Conservation (phyloP, 2,329 filamentous ascomycete genomes). For the Microcyclosporella mali region DNA sequence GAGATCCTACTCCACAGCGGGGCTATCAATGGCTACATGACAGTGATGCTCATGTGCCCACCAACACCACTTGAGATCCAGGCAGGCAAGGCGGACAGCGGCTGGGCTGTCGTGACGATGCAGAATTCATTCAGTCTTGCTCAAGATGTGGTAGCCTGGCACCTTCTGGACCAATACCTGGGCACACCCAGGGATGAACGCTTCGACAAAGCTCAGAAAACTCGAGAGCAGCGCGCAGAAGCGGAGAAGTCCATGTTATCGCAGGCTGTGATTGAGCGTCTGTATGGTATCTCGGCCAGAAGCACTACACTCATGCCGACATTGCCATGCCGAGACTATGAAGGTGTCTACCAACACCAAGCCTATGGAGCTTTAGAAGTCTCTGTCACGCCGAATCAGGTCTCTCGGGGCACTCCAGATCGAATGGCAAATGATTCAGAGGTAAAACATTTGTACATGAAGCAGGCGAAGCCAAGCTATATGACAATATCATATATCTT, state of each 20-base stretch:
- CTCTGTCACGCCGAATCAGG: neutral
- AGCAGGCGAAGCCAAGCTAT: no score
- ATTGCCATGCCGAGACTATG: conserved; percentile 2
- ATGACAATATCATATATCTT: no score
- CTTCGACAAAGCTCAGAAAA: conserved; percentile 2
- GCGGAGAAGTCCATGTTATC: conserved; percentile 2
- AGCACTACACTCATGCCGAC: neutral
- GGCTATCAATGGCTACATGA: conserved; percentile 42
- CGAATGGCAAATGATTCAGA: no score
- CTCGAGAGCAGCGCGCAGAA: conserved; percentile 1
- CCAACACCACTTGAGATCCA: conserved; percentile 7
- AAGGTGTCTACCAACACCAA: conserved; percentile 9
- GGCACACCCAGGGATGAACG: conserved; percentile 4
- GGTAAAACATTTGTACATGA: no score
- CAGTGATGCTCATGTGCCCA: conserved; percentile 43
- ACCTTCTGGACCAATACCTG: conserved; percentile 7
- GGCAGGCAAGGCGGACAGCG: conserved; percentile 21
- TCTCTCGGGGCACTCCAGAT: no score
- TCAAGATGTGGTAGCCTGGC: conserved; percentile 4
- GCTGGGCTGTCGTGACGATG: conserved; percentile 38
- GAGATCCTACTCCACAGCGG: conserved; percentile 40
- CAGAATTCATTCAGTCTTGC: conserved; percentile 17
- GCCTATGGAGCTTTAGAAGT: conserved; percentile 6
- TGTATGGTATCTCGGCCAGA: neutral
- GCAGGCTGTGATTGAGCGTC: conserved; percentile 4